Evolutionary conservation across 2,329 filamentous ascomycete species (phyloP), one percentile per base, ranked within the genome.

Genomic region (Truncatella angustata): DNA sequence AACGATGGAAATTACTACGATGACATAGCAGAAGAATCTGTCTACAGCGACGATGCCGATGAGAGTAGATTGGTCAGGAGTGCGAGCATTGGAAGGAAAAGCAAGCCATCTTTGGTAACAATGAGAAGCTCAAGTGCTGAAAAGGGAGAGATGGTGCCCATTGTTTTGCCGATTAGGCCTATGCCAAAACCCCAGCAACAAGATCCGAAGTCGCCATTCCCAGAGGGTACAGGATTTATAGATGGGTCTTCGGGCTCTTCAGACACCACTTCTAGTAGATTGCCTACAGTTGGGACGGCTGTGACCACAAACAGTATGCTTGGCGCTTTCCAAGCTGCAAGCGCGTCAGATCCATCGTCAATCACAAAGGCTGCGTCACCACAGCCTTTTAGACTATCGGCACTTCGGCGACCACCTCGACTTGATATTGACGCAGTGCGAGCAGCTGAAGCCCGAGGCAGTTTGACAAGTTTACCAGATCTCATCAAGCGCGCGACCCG

Each of bases 391-490:
- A 79, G 73, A 16, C 58, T 83, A 21, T 84, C 82, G 10, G 80
- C 78, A 11, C 75, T 85, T 51, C 74, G 78, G 58, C 73, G 81
- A 45, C 92, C 93, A 28, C 88, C 90, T 3, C 83, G 82, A 32
- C 74, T 97, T 4, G 85, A 97, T 64, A 87, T 97, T 21, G 86
- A 92, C 63, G 89, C 89, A 4, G 88, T 96, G 3, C 82, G 85
- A 58, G 85, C 87, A 48, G 89, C 90, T 14, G 91, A 97, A 68
- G 83, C 87, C 1, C 84, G 94, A 63, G 92, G 91, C 4, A 97
- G 92, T 66, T 77, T 96, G 57, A 97, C 94, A 1, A 97, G 92
- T 70, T 74, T 99, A 54, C 88, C 92, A 0, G 94, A 97, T 66
- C 74, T 99, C 54, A 97, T 99, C 59, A 81, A 85, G 63, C 84